phyloP scores from a whole-genome alignment of 1,139 yeast species.

The Saccharomyces hybrid region DNA sequence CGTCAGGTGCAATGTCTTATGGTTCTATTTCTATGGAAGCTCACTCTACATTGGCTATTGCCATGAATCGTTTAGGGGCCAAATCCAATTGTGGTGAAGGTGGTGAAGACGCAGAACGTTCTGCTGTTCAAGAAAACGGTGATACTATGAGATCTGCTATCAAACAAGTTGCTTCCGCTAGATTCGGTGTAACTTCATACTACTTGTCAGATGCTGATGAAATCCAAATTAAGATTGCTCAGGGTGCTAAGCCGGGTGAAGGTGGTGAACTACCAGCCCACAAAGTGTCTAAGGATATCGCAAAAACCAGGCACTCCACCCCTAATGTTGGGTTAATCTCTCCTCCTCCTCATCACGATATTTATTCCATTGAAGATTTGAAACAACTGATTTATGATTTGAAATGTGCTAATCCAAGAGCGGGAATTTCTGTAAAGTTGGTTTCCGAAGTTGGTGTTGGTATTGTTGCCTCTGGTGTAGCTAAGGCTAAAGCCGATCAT shows the following conservation, averaged over 20 bases:
- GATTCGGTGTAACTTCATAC: constrained; percentile 95
- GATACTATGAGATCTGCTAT: constrained; percentile 98
- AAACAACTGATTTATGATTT: constrained; percentile 93
- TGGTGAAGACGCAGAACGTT: constrained; percentile 95
- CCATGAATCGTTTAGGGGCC: constrained; percentile 97
- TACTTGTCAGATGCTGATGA: constrained; percentile 95
- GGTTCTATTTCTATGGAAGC: constrained; percentile 99
- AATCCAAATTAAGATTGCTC: constrained; percentile 97
- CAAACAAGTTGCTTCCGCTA: constrained; percentile 95
- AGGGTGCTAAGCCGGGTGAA: constrained; percentile 99
- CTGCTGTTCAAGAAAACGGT: constrained; percentile 71
- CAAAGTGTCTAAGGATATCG: constrained; percentile 82
- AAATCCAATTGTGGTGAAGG: constrained; percentile 99
- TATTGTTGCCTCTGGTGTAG: constrained; percentile 97
- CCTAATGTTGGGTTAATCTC: constrained; percentile 95
- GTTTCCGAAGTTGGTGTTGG: constrained; percentile 99
- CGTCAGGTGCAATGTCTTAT: constrained; percentile 98
- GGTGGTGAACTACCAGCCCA: constrained; percentile 98
- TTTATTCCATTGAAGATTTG: constrained; percentile 94
- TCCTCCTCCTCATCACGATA: constrained; percentile 98
- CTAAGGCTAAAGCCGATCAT: constrained; percentile 97
- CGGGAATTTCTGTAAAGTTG: constrained; percentile 90
- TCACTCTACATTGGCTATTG: constrained; percentile 94
- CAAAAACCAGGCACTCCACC: constrained; percentile 93
- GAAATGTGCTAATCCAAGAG: constrained; percentile 94